Evolutionary conservation across 345 rosid genomes (phyloP).

Genomic region (Pistacia vera): DNA sequence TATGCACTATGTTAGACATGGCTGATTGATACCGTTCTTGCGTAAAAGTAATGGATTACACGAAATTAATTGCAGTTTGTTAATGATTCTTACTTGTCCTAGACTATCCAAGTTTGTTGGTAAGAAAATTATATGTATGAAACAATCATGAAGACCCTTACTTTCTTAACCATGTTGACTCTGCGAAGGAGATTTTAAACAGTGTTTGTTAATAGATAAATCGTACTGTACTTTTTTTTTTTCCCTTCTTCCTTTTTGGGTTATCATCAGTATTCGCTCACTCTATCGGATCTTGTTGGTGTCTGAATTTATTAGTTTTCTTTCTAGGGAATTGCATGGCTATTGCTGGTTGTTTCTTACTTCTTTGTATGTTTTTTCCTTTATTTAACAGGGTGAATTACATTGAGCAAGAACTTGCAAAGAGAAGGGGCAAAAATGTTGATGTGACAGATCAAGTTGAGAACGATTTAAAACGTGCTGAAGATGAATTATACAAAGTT

Average conservation of each 20-base stretch:
- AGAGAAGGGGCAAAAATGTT: conserved; percentile 75
- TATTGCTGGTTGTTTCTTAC: neutral
- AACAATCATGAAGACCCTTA: too few relatives aligned
- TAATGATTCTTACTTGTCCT: neutral
- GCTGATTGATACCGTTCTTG: neutral
- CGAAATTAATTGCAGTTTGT: neutral
- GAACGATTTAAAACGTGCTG: conserved; percentile 73
- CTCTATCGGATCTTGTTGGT: neutral
- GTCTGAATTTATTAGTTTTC: neutral
- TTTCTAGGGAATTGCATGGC: neutral
- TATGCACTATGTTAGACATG: neutral
- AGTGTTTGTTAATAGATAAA: too few relatives aligned
- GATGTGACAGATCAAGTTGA: conserved; percentile 53
- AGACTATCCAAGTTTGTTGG: neutral
- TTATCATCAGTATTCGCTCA: neutral
- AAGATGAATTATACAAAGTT: conserved; percentile 86
- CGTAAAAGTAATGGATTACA: too few relatives aligned
- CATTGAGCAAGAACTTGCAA: conserved; percentile 88
- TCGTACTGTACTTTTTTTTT: neutral
- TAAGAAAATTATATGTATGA: neutral
- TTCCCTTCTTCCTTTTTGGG: neutral
- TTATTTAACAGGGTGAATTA: conserved; percentile 63
- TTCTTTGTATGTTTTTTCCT: neutral
- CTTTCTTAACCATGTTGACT: too few relatives aligned
- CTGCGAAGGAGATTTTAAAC: too few relatives aligned